Evolutionary conservation across 306 rosid genomes (phyloP), one percentile per base, ranked within the genome.

Genomic region (Quercus alba): DNA sequence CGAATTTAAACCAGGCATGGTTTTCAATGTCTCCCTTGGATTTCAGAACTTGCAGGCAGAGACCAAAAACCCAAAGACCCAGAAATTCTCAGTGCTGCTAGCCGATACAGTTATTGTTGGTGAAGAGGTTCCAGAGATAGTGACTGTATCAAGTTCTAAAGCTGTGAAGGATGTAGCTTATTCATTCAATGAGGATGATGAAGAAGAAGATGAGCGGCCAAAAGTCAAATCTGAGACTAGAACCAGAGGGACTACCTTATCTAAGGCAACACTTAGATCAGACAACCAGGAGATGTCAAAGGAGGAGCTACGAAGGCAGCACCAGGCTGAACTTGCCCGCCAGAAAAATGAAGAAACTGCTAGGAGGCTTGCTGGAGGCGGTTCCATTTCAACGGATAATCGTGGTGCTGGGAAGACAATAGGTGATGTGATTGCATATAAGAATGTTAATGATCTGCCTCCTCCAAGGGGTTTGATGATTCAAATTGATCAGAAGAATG

Each of bases 281-380:
- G 99, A 94, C 73, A 94, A 94, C 81, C 97, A 90, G 79, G 99
- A 94, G 81, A 79, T 91, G 72, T 92, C 97, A 15, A 92, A 94
- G 85, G 97, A 92, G 88, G 99, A 94, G 58, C 94, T 89, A 28
- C 92, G 99, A 26, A 87, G 97, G 82, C 97, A 94, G 87, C 99
- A 94, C 76, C 99, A 92, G 80, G 97, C 99, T n/a, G 97, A 94
- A 67, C 97, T 94, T 80, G 99, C 99, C 56, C 94, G 94, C 72
- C 99, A 92, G 90, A 94, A 94, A 75, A 94, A 94, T 78, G 99
- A 94, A 90, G 99, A 94, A 86, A 94, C 95, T 66, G 97, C 97
- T n/a, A 86, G 97, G 77, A 81, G 99, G 59, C 97, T 94, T 80
- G 95, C 97, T 41, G 99, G 99, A 78, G 92, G 84, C 38, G 99